Conservation (phyloP, 306 rosid genomes). For the Mucuna pruriens region DNA sequence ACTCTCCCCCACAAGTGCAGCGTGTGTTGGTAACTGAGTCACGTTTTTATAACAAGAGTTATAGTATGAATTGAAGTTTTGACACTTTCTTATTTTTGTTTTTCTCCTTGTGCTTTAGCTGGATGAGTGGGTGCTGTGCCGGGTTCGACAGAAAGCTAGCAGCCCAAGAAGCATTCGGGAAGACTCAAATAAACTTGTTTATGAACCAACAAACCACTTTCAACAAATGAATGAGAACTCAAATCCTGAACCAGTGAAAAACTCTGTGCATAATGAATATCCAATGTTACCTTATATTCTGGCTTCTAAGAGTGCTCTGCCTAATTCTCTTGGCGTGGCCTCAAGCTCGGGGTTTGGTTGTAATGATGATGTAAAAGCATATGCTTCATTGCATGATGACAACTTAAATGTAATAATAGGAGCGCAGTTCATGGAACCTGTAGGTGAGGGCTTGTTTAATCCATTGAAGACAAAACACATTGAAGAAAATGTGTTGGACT, state of each 20-base stretch:
- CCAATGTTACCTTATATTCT: conserved; percentile 72
- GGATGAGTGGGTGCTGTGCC: conserved; percentile 84
- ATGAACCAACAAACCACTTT: conserved; percentile 43
- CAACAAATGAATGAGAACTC: conserved; percentile 45
- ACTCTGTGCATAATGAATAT: conserved; percentile 49
- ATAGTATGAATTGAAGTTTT: too few relatives aligned
- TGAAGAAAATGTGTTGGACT: conserved; percentile 40
- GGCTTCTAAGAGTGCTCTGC: conserved; percentile 45
- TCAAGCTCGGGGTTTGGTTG: conserved; percentile 43
- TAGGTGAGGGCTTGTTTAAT: conserved; percentile 42
- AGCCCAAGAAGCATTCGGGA: conserved; percentile 50
- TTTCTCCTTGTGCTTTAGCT: conserved; percentile 48
- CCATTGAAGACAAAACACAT: conserved; percentile 49
- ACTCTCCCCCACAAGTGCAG: too few relatives aligned
- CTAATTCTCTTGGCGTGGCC: conserved; percentile 41
- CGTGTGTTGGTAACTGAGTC: too few relatives aligned
- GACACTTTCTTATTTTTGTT: background rate
- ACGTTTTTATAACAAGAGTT: background rate
- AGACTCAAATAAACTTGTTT: conserved; percentile 43
- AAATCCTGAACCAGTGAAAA: conserved; percentile 49
- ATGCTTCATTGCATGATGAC: conserved; percentile 37
- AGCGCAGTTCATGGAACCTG: conserved; percentile 39
- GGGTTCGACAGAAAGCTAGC: conserved; percentile 54
- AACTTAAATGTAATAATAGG: conserved; percentile 22
- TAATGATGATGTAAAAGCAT: conserved; percentile 27